phyloP scores from a whole-genome alignment of 176 grass and related monocot species.

The Hyparrhenia diplandra region DNA sequence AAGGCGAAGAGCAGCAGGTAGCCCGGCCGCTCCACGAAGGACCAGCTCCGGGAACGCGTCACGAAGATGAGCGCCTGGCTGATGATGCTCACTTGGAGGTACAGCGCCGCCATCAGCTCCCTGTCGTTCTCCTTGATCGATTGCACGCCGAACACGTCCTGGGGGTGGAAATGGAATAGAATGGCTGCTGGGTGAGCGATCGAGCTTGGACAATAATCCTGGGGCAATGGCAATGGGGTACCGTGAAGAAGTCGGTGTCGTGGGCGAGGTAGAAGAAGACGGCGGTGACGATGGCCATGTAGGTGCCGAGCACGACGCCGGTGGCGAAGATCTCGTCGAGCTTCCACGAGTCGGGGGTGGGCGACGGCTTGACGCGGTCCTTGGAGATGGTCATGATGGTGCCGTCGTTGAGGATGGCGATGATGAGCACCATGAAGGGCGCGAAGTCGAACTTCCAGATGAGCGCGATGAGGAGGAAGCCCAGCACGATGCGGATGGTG shows the following conservation, averaged over 20 bases:
- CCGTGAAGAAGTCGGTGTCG: conserved; percentile 77
- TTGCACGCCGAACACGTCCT: conserved; percentile 46
- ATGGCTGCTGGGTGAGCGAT: not conserved
- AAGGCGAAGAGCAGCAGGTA: conserved; percentile 67
- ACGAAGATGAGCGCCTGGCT: conserved; percentile 96
- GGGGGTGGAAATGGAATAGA: not conserved
- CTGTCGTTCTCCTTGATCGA: conserved; percentile 50
- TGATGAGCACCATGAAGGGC: conserved; percentile 95
- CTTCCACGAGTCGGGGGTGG: conserved; percentile 72
- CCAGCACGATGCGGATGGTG: conserved; percentile 88
- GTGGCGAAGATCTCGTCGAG: conserved; percentile 90
- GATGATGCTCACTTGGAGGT: conserved; percentile 93
- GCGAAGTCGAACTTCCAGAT: conserved; percentile 95
- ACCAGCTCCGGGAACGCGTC: conserved; percentile 85
- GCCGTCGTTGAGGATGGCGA: conserved; percentile 95
- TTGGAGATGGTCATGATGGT: conserved; percentile 99
- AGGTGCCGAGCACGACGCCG: conserved; percentile 82
- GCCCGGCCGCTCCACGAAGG: conserved; percentile 73
- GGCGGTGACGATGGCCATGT: conserved; percentile 66
- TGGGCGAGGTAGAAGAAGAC: conserved; percentile 72
- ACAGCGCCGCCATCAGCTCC: conserved; percentile 71
- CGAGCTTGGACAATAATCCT: not conserved
- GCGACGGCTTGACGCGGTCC: conserved; percentile 75
- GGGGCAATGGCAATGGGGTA: not conserved
- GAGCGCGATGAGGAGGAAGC: conserved; percentile 80